Base-by-base conservation (phyloP, 2,329 filamentous ascomycete genomes). In the Pleurostoma richardsiae region DNA sequence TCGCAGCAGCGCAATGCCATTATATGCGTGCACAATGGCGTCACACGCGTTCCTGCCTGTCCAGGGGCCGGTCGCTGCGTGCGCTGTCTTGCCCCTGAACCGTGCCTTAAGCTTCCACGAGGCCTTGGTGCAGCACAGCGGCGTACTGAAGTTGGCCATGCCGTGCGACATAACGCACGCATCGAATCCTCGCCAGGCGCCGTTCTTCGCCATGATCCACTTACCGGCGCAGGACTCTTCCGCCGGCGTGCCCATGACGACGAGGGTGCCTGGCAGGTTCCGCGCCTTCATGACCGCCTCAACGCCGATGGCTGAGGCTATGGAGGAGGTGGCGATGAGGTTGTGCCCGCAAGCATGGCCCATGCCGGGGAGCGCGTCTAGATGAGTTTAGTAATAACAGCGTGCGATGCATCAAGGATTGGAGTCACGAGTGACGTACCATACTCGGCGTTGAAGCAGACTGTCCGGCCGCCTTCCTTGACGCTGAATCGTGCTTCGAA, bases 41-140 rank as follows among this genome's bases (percentile, higher is more conserved):
- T 72, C 69, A 4, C 70, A 59, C 0, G 69, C 68, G 51, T 72
- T 72, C 27, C 63, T 52, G 2, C 69, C 69, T 10, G 68, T 59
- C 67, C 68, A 71, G 0, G 68, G 69, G 26, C 62, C 63, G 3
- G 61, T 56, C 4, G 62, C 66, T 0, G 69, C 69, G 41, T 72
- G 69, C 1, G 68, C 66, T 40, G 60, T 60, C 44, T 57, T 58
- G 5, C 66, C 69, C 1, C 52, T 58, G 38, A 64, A 71, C 26
- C 29, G 19, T 8, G 38, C 33, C 30, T 33, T 42, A 10, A 47
- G 4, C 38, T 45, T 41, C 27, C 33, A 36, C n/a, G 33, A 36
- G 8, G 33, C 33, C 33, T 36, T 45, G 36, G 39, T 40, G 31
- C 36, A n/a, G 27, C 10, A 40, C 27, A 19, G 42, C 29, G 26